Evolutionary conservation across 2,329 filamentous ascomycete species (phyloP).

Genomic region (Apiospora saccharicola): DNA sequence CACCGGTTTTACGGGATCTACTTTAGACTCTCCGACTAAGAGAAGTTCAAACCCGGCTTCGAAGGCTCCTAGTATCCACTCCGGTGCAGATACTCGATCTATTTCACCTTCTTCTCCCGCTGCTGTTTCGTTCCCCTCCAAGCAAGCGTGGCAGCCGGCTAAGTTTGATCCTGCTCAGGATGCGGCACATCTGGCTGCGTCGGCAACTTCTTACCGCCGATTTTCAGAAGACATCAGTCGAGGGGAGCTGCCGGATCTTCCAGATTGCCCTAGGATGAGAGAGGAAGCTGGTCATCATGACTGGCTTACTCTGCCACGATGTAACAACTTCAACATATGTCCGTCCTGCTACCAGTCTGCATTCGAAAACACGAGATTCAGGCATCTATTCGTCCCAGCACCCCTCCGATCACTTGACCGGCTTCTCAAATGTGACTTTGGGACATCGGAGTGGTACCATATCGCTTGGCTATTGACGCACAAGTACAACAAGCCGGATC

Average conservation of each 20-base stretch:
- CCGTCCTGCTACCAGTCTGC: slow-evolving; percentile 78
- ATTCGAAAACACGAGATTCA: slow-evolving; percentile 73
- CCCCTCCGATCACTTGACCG: slow-evolving; percentile 63
- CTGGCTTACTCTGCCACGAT: slow-evolving; percentile 80
- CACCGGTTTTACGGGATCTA: slow-evolving; percentile 28
- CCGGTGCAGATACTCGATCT: slow-evolving; percentile 3
- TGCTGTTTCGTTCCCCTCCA: slow-evolving; percentile 34
- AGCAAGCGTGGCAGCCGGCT: slow-evolving; percentile 54
- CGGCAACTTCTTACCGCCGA: slow-evolving; percentile 57
- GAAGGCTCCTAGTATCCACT: background rate
- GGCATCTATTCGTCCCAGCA: slow-evolving; percentile 69
- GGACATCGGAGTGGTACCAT: slow-evolving; percentile 78
- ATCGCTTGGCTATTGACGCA: slow-evolving; percentile 84
- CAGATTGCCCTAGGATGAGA: slow-evolving; percentile 73
- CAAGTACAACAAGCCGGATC: slow-evolving; percentile 70
- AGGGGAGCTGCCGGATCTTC: slow-evolving; percentile 57
- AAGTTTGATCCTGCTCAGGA: slow-evolving; percentile 52
- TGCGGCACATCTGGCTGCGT: slow-evolving; percentile 45
- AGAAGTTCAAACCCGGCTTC: background rate
- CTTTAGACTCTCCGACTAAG: slow-evolving; percentile 8
- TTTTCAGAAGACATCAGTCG: slow-evolving; percentile 61
- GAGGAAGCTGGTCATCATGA: slow-evolving; percentile 72
- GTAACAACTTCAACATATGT: slow-evolving; percentile 80
- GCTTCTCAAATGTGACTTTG: slow-evolving; percentile 79
- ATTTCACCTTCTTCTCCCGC: slow-evolving; percentile 26